Evolutionary conservation across 164 flowering plant species (phyloP).

Genomic region (Vitis amurensis): DNA sequence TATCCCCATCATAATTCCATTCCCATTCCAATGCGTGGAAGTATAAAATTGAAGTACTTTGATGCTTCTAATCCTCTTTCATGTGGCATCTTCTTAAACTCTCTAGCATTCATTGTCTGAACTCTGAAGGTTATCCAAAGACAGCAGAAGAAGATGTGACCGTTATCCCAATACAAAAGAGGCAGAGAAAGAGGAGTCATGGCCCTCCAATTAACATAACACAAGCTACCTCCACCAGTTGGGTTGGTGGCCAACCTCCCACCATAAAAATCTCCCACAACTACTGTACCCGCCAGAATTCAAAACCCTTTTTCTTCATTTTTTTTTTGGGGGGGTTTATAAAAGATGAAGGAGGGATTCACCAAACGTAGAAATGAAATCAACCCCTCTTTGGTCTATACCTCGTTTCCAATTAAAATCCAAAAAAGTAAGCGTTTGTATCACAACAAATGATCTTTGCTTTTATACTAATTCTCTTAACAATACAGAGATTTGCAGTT

Average conservation of each 20-base stretch:
- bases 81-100: no score
- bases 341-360: no score
- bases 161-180: neutral
- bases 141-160: neutral
- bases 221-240: neutral
- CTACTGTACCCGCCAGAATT: constrained; percentile 31
- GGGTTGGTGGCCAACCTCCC: constrained; percentile 29
- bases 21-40: no score
- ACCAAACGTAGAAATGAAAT: no score
- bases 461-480: constrained; percentile 3
- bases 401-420: neutral
- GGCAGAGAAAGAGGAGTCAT: neutral
- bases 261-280: constrained; percentile 1
- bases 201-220: neutral
- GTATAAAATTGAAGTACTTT: no score
- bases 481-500: constrained; percentile 14
- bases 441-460: constrained; percentile 4
- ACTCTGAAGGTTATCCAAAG: no score
- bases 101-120: no score
- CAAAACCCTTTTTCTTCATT: neutral
- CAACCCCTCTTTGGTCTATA: neutral
- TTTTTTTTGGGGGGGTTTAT: no score
- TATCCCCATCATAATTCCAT: no score
- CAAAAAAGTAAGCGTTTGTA: neutral
- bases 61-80: no score